A percentile compares a stretch with the other conserved stretches of the same genome.
phyloP scores from a whole-genome alignment of 768 basidiomycete genomes.

The Chalciporus piperatus region DNA sequence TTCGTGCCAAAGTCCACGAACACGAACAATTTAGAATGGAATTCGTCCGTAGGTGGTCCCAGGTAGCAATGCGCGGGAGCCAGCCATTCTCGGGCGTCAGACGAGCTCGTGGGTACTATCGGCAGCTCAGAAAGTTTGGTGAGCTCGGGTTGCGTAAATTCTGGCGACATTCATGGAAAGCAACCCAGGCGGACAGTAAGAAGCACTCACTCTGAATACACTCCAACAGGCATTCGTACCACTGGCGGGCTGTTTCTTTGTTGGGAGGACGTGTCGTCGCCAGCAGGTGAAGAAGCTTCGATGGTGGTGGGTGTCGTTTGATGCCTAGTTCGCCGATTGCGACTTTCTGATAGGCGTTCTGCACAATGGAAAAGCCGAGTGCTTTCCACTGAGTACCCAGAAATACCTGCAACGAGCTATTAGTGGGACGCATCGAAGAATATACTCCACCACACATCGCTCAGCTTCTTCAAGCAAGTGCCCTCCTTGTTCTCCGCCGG shows the following conservation, averaged over 20 bases:
- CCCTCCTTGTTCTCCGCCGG: neutral
- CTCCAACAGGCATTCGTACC: constrained; percentile 62
- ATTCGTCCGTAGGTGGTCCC: constrained; percentile 45
- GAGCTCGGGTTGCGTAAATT: constrained; percentile 42
- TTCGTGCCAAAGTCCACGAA: constrained; percentile 81
- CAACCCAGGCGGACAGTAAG: neutral
- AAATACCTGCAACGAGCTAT: constrained; percentile 29
- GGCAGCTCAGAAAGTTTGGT: constrained; percentile 48
- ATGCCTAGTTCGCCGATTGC: constrained; percentile 60
- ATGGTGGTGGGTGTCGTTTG: constrained; percentile 57
- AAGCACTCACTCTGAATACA: constrained; percentile 47
- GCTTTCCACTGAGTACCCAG: neutral
- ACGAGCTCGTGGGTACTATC: constrained; percentile 58
- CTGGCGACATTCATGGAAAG: constrained; percentile 29
- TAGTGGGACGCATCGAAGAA: constrained; percentile 42
- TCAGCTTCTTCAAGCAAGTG: neutral
- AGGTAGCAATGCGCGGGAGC: constrained; percentile 66
- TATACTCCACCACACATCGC: constrained; percentile 25
- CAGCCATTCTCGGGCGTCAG: constrained; percentile 36
- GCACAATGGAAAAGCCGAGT: constrained; percentile 61
- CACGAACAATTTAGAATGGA: constrained; percentile 77
- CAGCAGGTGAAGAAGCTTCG: constrained; percentile 53
- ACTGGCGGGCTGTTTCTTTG: constrained; percentile 47
- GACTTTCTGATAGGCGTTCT: constrained; percentile 47
- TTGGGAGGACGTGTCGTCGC: constrained; percentile 51